Conservation (phyloP, 495 filamentous ascomycete species). For the Trichoderma virens region DNA sequence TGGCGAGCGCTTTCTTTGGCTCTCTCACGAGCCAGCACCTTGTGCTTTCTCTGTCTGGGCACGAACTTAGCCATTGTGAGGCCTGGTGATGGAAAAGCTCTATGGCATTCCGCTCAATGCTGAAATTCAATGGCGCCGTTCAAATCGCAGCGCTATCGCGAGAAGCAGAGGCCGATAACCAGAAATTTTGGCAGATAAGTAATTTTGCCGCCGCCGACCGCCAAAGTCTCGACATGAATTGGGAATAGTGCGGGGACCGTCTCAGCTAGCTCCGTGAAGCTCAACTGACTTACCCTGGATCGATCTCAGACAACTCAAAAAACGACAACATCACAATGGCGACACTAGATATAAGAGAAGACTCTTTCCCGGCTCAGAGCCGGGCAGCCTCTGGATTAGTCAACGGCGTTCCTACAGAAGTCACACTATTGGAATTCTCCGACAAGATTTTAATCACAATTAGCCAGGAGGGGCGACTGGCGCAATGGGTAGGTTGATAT, state of each 20-base stretch:
- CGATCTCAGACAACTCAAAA: neutral
- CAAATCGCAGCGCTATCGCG: conserved; percentile 4
- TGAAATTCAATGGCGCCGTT: neutral
- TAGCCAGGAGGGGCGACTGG: conserved; percentile 74
- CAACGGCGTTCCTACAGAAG: conserved; percentile 62
- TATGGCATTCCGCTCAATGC: conserved; percentile 2
- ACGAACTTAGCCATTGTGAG: conserved; percentile 64
- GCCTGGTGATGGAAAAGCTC: neutral
- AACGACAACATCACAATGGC: neutral
- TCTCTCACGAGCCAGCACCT: conserved; percentile 47
- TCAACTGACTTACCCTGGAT: neutral
- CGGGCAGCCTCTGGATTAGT: conserved; percentile 59
- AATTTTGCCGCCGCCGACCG: conserved; percentile 11
- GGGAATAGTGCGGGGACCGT: conserved; percentile 5
- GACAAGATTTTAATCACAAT: conserved; percentile 92
- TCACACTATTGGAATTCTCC: conserved; percentile 63
- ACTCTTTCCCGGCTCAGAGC: conserved; percentile 69
- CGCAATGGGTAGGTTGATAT: conserved; percentile 59
- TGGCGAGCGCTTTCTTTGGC: conserved; percentile 33
- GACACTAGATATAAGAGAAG: conserved; percentile 17
- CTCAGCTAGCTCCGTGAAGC: neutral
- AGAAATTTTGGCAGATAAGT: conserved; percentile 11
- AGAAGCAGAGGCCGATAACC: neutral
- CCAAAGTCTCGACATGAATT: neutral
- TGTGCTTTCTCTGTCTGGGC: conserved; percentile 75